Base-by-base conservation (phyloP, 2,329 filamentous ascomycete species). In the Exophiala sp. region DNA sequence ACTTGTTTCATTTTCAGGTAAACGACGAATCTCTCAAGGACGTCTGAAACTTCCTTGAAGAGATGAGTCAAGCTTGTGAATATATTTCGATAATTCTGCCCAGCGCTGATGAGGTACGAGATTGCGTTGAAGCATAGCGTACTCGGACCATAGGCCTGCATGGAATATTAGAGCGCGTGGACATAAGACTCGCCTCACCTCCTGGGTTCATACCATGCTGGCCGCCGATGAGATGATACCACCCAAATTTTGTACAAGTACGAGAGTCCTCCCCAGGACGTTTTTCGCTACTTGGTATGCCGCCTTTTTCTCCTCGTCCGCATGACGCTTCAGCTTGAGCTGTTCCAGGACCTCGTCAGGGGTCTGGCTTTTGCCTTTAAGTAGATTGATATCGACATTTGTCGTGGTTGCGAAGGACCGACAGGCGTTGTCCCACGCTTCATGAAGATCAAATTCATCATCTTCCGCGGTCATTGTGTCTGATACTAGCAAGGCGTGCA, bases 81-180 rank as follows among this genome's bases (percentile, higher is more conserved):
- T 14, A 65, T 63, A 35, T 61, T 61, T 46, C 60, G 59, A 43
- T 61, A 64, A 19, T 60, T 62, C n/a, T 60, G 58, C 10, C 59
- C 62, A 3, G 58, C 55, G 3, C 49, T 46, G 29, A 65, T 60
- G 6, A 65, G 58, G 46, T 62, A 63, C 1, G 56, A 60, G 30
- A 64, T 58, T 1, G 63, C 63, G 46, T 62, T 63, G 50, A 65
- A 64, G 48, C 62, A 64, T 6, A 65, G 58, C 16, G 43, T 53
- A 14, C 57, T 56, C 1, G 63, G 63, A 11, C 56, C 61, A 48
- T 64, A 64, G 3, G 62, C 46, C 38, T 41, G 21, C 24, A 24
- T 7, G 11, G 16, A 8, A 13, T 14, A 13, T 41, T 14, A 22
- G 16, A n/a, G 16, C 14, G 6, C 4, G 21, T 24, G 19, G 38